Percentiles rank a stretch among this genome's conserved stretches.
Conservation (phyloP, 352 stramenopile genomes). For the Phytopythium helicoides region DNA sequence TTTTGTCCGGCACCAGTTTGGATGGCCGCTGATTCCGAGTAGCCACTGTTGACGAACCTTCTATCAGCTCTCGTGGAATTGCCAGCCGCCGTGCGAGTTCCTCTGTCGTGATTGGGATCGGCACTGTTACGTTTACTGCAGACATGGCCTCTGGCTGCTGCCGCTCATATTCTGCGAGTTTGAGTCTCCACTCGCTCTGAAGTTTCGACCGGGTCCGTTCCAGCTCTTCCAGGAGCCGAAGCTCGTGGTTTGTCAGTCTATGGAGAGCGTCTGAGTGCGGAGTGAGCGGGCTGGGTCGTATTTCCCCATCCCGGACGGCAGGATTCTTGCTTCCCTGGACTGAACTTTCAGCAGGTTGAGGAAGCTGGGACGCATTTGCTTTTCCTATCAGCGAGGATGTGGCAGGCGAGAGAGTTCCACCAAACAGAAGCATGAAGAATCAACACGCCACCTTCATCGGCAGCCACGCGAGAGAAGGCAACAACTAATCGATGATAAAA, state of each 20-base stretch:
- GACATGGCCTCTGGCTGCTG: slow-evolving; percentile 33
- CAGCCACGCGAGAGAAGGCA: neutral
- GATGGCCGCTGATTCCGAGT: slow-evolving; percentile 44
- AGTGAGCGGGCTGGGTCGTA: slow-evolving; percentile 16
- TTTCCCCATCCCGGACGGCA: too few species aligned
- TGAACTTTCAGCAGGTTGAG: neutral
- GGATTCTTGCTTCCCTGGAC: too few species aligned
- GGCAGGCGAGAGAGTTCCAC: slow-evolving; percentile 41
- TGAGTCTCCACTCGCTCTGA: slow-evolving; percentile 65
- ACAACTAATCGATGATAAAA: neutral
- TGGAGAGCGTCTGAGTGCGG: slow-evolving; percentile 64
- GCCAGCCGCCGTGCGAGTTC: slow-evolving; percentile 42
- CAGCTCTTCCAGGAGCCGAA: slow-evolving; percentile 74
- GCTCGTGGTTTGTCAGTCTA: slow-evolving; percentile 73
- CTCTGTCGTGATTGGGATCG: slow-evolving; percentile 20
- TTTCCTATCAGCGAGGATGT: slow-evolving; percentile 8
- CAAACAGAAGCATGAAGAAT: slow-evolving; percentile 64
- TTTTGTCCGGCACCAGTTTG: slow-evolving; percentile 45
- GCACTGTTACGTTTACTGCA: slow-evolving; percentile 12
- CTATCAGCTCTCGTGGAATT: slow-evolving; percentile 10
- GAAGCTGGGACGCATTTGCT: neutral
- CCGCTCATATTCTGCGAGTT: slow-evolving; percentile 47
- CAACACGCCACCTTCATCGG: slow-evolving; percentile 1
- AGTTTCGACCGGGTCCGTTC: slow-evolving; percentile 67
- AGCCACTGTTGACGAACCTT: neutral